Evolutionary conservation across 805 yeast genomes (phyloP).

Genomic region (Isabelozyma pseudorhagii): DNA sequence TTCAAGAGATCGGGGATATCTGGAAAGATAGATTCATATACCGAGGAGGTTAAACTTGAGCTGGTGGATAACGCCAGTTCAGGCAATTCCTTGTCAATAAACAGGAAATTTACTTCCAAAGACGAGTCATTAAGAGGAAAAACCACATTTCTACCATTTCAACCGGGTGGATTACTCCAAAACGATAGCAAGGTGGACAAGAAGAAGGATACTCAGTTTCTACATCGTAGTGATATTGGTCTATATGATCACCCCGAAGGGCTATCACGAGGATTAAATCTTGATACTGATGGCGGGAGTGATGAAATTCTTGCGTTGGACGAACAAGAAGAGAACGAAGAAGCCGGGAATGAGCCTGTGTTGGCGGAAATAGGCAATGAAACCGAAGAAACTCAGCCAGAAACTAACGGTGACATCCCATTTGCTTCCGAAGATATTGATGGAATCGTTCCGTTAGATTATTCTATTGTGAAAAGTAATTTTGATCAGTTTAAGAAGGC

Average conservation of each 20-base stretch:
- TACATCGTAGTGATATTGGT: conserved; percentile 69
- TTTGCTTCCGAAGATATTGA: conserved; percentile 46
- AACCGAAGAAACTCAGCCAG: background rate
- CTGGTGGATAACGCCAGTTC: conserved; percentile 57
- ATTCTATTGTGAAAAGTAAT: conserved; percentile 15
- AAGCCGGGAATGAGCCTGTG: conserved; percentile 7
- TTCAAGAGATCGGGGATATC: conserved; percentile 73
- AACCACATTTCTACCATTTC: conserved; percentile 77
- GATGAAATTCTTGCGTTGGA: conserved; percentile 11
- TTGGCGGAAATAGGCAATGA: conserved; percentile 9
- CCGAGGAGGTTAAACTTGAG: conserved; percentile 47
- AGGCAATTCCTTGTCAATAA: conserved; percentile 68
- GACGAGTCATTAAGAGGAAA: conserved; percentile 66
- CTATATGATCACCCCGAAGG: conserved; percentile 84
- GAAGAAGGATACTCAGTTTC: conserved; percentile 31
- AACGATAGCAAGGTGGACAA: conserved; percentile 14
- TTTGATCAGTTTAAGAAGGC: conserved; percentile 21
- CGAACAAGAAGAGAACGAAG: conserved; percentile 4
- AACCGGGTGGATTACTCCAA: conserved; percentile 75
- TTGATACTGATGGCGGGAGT: conserved; percentile 11
- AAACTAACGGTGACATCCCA: conserved; percentile 8
- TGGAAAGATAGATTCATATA: conserved; percentile 62
- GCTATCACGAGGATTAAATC: conserved; percentile 62
- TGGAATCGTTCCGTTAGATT: conserved; percentile 38
- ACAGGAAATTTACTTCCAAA: conserved; percentile 62